Base-by-base conservation (phyloP, 495 filamentous ascomycete species). In the Aspergillus egyptiacus region DNA sequence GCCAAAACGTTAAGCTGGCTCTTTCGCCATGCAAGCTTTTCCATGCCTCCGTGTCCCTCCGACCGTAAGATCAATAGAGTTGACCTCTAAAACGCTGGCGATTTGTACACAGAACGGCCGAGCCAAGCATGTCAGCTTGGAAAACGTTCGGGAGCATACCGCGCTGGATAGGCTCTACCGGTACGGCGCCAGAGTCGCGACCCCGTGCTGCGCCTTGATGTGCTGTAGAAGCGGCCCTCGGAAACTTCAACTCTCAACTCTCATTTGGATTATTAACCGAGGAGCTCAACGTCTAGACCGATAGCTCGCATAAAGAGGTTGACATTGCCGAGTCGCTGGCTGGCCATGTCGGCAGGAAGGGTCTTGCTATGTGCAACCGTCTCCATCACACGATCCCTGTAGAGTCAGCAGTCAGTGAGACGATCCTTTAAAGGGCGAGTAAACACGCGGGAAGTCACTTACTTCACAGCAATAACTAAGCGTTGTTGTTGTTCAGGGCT, bases 281-380 rank as follows among this genome's bases (percentile, higher is more conserved):
- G 82, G 50, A 96, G 72, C 57, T 96, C 93, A 27, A 98, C 93
- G 72, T 97, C 94, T 57, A 98, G 75, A 4, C 93, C 94, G 65
- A 98, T 97, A 43, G 91, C 93, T 53, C 89, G 81, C 91, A 98
- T 96, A 65, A 98, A 98, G 23, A 98, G 71, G 66, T 98, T 97
- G 55, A 98, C 94, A 61, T 96, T 91, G 48, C 83, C 83, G 37
- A 94, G 74, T 46, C 90, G 83, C 61, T 84, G 78, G 56, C 78
- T 81, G 14, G 84, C 80, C 80, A 96, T 83, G 33, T 93, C 89
- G 14, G 82, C 74, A 10, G 94, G 93, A 11, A 97, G 79, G 2
- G 86, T 88, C 73, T 93, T 95, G 60, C 86, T 83, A 25, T 94
- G 81, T 30, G 73, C 69, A 6, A 96, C 85, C 2, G 93, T 97